Evolutionary conservation across 148 eudicot genomes (phyloP), one percentile per base, ranked within the genome.

Genomic region (Rhododendron mucronatum): DNA sequence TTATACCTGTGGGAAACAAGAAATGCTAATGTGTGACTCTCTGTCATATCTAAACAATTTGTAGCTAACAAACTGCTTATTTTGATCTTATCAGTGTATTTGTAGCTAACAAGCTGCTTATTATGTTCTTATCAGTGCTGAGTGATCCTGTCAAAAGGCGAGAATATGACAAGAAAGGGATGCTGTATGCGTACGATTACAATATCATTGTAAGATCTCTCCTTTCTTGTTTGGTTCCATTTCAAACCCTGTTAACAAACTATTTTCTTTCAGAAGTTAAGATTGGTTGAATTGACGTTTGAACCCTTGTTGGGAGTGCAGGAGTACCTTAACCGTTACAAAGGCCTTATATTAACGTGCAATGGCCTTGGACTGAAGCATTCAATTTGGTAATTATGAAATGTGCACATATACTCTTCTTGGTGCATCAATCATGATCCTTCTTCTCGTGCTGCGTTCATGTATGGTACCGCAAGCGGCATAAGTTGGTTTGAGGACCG

Each of bases 321-420:
- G 99, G 98, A 95, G 77, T 94, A 94, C 83, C 93, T 96, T 57
- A 90, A 91, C 84, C 98, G 96, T 28, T 92, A 95, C 92, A 95
- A 96, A 91, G 96, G 98, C 88, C 95, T 96, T 77, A 96, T 96
- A 53, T 83, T 96, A 79, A 96, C 99, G 12, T 95, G 98, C 94
- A 96, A 95, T 81, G 98, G 98, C 84, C 95, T 96, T 12, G 99
- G 99, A 51, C 93, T 96, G 92, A 94, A 90, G 91, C 89, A 89
- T 84, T 95, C 94, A 13, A 86, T 92, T 53, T 93, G 95, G 94
- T 95, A 89, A 73, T 76, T 51, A 71, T 12, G 28, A 61, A 30
- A 23, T 35, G 4, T 76, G 82, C 33, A 39, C 23, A 9, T 4
- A 77, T 57, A 7, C 30, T 23, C 47, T 55, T 83, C 51, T 23